Evolutionary conservation across 2,329 filamentous ascomycete species (phyloP).

Genomic region (Calonectria pauciramosa): DNA sequence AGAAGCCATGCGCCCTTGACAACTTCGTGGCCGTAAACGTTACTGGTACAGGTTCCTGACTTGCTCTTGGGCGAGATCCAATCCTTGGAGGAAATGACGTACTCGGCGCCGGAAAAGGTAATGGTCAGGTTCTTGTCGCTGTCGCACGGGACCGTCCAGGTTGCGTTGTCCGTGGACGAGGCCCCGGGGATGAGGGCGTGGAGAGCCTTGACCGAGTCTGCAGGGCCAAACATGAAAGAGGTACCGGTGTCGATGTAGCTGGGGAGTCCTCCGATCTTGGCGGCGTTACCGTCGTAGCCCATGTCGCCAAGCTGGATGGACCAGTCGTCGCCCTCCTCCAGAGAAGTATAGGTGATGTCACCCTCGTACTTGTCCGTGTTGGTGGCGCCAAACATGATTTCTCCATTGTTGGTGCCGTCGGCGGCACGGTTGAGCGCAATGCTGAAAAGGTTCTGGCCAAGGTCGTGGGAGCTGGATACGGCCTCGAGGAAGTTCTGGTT

Average conservation of each 20-base stretch:
- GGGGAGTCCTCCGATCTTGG: constrained; percentile 66
- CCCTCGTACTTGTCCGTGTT: constrained; percentile 78
- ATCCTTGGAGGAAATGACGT: constrained; percentile 77
- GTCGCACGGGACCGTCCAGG: constrained; percentile 81
- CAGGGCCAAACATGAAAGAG: constrained; percentile 81
- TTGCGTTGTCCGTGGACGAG: constrained; percentile 67
- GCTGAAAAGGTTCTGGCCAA: constrained; percentile 77
- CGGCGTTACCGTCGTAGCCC: constrained; percentile 70
- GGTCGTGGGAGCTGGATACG: constrained; percentile 67
- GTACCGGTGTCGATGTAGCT: constrained; percentile 90
- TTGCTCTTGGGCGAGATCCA: constrained; percentile 70
- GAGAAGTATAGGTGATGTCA: constrained; percentile 74
- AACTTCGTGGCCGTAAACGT: constrained; percentile 80
- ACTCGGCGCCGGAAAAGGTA: constrained; percentile 76
- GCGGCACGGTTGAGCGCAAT: constrained; percentile 77
- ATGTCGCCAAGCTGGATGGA: constrained; percentile 78
- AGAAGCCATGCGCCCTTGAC: constrained; percentile 81
- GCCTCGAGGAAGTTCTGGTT: constrained; percentile 77
- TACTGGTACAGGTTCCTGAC: constrained; percentile 73
- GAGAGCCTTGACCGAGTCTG: constrained; percentile 74
- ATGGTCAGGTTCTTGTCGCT: constrained; percentile 73
- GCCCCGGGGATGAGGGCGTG: constrained; percentile 78
- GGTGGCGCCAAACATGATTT: constrained; percentile 81
- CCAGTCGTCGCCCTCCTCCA: constrained; percentile 74
- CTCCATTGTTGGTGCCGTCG: constrained; percentile 78